Conservation (phyloP, 2,329 filamentous ascomycete genomes). For the Claviceps sp. region DNA sequence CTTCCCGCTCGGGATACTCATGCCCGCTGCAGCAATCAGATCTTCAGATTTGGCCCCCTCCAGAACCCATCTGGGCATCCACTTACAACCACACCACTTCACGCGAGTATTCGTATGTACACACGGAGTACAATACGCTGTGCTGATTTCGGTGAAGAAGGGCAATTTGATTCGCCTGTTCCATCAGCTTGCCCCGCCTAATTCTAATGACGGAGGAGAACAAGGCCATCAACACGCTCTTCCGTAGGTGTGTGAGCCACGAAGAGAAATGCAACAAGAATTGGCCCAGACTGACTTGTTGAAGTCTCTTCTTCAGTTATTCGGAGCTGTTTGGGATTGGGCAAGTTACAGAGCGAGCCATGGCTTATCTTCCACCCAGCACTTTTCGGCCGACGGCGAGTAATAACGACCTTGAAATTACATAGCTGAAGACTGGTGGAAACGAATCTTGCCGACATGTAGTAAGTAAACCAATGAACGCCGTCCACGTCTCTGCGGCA, state of each 20-base stretch:
- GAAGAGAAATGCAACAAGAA: neutral
- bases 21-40: conserved; percentile 3
- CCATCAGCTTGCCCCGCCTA: neutral
- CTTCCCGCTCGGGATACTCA: conserved; percentile 2
- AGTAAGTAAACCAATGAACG: conserved; percentile 19
- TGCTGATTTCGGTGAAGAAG: conserved; percentile 13
- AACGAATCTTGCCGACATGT: neutral
- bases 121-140: conserved; percentile 8
- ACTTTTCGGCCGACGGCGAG: conserved; percentile 1
- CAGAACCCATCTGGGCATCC: neutral
- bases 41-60: neutral
- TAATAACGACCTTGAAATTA: neutral
- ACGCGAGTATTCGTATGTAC: neutral
- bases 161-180: conserved; percentile 12
- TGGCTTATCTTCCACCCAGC: conserved; percentile 3
- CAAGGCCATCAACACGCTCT: neutral
- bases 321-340: neutral
- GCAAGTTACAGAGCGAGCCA: conserved; percentile 1
- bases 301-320: neutral
- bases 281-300: neutral
- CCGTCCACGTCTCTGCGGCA: conserved; percentile 23
- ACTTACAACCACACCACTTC: conserved; percentile 2
- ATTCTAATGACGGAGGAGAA: too few relatives aligned
- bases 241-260: too few relatives aligned
- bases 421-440: neutral